These are phyloP conservation scores for Conticribra guillardii DNA, from an alignment of 108 stramenopile species.

Conservation along the genomic window DNA sequence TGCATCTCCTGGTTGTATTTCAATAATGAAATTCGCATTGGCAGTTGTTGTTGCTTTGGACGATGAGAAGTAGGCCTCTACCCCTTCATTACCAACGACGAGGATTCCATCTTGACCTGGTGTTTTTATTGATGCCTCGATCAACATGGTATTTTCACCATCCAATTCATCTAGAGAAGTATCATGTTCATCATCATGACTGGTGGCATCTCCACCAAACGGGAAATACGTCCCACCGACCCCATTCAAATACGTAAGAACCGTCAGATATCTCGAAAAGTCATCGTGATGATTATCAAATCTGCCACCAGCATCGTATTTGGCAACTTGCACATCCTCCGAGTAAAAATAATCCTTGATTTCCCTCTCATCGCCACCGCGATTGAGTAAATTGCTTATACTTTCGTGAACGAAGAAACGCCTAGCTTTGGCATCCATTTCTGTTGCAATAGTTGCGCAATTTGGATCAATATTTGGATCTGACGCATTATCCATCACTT, in stretches of 20 bases:
- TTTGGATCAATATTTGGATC: background rate
- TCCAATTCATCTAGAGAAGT: slow-evolving; percentile 3
- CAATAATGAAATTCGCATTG: slow-evolving; percentile 12
- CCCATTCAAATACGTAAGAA: slow-evolving; percentile 60
- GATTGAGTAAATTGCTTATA: slow-evolving; percentile 24
- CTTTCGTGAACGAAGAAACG: slow-evolving; percentile 28
- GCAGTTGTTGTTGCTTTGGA: background rate
- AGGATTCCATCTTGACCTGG: slow-evolving; percentile 37
- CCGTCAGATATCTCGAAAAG: slow-evolving; percentile 43
- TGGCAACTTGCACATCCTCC: slow-evolving; percentile 54
- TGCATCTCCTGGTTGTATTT: slow-evolving; percentile 51
- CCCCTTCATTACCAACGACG: slow-evolving; percentile 41
- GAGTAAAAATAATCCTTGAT: slow-evolving; percentile 18
- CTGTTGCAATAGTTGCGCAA: slow-evolving; percentile 6
- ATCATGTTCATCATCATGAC: no score
- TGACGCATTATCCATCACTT: no score
- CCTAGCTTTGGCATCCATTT: slow-evolving; percentile 14
- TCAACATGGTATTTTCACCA: slow-evolving; percentile 13
- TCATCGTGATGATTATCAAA: slow-evolving; percentile 58
- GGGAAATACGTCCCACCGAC: slow-evolving; percentile 62
- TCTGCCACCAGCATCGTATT: slow-evolving; percentile 43
- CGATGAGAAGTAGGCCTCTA: slow-evolving; percentile 7
- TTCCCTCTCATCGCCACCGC: background rate
- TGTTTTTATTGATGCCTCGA: slow-evolving; percentile 3
- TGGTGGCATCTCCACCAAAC: slow-evolving; percentile 33